Conservation (phyloP, 257 asterid species). For the Avicennia marina region DNA sequence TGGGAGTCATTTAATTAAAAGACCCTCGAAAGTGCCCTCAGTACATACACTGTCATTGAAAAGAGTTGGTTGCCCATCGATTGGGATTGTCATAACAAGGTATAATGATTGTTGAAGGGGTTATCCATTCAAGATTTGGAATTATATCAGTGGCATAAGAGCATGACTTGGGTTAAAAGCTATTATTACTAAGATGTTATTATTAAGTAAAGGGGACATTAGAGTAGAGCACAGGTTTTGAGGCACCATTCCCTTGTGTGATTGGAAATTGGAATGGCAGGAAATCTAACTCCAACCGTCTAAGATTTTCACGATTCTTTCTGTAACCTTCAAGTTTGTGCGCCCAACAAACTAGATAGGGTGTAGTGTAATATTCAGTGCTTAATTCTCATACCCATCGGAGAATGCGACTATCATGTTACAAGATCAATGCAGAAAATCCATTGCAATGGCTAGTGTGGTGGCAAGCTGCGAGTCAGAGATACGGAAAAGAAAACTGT, state of each 20-base stretch:
- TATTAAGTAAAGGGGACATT: constrained; percentile 18
- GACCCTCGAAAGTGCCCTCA: too few species aligned
- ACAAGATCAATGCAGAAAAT: too few species aligned
- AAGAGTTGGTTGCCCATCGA: constrained; percentile 18
- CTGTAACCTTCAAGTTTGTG: constrained; percentile 5
- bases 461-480: too few species aligned
- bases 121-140: neutral
- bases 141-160: constrained; percentile 21
- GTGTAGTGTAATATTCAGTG: too few species aligned
- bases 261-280: constrained; percentile 15
- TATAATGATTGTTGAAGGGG: constrained; percentile 17
- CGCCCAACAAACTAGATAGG: too few species aligned
- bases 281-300: constrained; percentile 20
- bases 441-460: too few species aligned
- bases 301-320: constrained; percentile 20
- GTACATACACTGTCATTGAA: neutral
- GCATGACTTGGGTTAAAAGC: constrained; percentile 29
- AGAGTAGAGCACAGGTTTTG: constrained; percentile 15
- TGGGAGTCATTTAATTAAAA: too few species aligned
- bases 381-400: too few species aligned
- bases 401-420: too few species aligned
- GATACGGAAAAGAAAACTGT: too few species aligned
- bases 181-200: constrained; percentile 14
- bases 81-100: constrained; percentile 11
- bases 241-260: constrained; percentile 12